These are phyloP conservation scores for Cyberlindnera misumaiensis DNA, from an alignment of 805 yeast species.

Conservation along the genomic window DNA sequence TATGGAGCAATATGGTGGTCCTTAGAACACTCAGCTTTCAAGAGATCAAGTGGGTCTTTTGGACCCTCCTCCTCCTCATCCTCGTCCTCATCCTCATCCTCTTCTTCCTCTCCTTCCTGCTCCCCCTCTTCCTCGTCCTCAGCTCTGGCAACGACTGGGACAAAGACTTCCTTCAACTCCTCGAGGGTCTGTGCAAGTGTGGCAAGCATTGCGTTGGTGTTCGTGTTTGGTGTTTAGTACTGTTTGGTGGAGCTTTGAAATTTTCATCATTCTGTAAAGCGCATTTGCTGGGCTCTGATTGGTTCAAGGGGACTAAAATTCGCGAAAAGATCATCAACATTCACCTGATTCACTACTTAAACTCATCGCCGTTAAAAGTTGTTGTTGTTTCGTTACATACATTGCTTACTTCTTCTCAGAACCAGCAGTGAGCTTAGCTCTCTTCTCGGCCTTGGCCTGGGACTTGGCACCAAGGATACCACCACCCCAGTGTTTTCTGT, in stretches of 20 bases:
- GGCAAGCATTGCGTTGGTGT: constrained; percentile 25
- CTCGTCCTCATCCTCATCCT: constrained; percentile 47
- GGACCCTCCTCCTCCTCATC: constrained; percentile 71
- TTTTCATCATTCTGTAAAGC: constrained; percentile 3
- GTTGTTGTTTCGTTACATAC: no score
- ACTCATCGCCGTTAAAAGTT: background rate
- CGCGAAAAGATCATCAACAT: background rate
- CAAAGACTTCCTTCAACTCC: constrained; percentile 72
- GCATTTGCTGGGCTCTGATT: constrained; percentile 16
- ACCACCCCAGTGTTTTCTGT: constrained; percentile 99
- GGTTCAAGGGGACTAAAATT: constrained; percentile 8
- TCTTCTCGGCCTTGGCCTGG: constrained; percentile 58
- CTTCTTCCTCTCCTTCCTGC: constrained; percentile 26
- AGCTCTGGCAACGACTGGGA: constrained; percentile 79
- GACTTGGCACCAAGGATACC: constrained; percentile 97
- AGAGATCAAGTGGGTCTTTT: constrained; percentile 57
- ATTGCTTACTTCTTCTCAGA: constrained; percentile 15
- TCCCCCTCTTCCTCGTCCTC: constrained; percentile 25
- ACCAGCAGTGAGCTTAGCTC: constrained; percentile 14
- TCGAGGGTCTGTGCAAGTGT: constrained; percentile 34
- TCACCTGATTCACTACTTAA: background rate
- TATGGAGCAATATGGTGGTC: constrained; percentile 61
- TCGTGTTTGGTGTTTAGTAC: background rate
- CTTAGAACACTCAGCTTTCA: constrained; percentile 63
- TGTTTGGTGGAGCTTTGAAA: background rate